phyloP scores from a whole-genome alignment of 1,139 yeast species.

The Debaryomyces fabryi region DNA sequence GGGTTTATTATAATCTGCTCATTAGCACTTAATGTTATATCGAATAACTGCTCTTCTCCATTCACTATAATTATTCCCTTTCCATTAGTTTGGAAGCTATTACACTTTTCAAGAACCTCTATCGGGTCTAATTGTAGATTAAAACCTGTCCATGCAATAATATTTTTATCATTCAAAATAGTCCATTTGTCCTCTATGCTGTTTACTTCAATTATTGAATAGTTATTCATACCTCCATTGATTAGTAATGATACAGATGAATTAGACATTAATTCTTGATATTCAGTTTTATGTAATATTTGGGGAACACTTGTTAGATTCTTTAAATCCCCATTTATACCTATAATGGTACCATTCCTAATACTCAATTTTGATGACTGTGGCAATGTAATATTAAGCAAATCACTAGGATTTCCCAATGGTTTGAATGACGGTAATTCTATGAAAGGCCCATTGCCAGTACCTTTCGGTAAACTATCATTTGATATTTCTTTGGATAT shows the following conservation, averaged over 20 bases:
- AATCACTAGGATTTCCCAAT: constrained; percentile 31
- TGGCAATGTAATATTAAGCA: constrained; percentile 41
- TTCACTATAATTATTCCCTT: constrained; percentile 41
- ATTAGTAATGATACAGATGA: constrained; percentile 33
- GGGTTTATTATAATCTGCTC: constrained; percentile 42
- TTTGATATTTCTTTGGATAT: constrained; percentile 17
- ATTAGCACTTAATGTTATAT: constrained; percentile 29
- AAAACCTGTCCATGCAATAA: constrained; percentile 52
- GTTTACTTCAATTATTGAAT: constrained; percentile 27
- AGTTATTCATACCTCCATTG: constrained; percentile 30
- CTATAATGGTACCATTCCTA: constrained; percentile 35
- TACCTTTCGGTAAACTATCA: constrained; percentile 23
- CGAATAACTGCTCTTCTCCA: constrained; percentile 37
- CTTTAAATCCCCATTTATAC: constrained; percentile 36
- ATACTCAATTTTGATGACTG: constrained; percentile 35
- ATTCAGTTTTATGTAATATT: constrained; percentile 21
- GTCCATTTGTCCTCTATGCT: constrained; percentile 34
- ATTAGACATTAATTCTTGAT: constrained; percentile 29
- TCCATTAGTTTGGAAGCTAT: constrained; percentile 31
- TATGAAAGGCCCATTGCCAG: constrained; percentile 46
- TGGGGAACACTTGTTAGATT: constrained; percentile 19
- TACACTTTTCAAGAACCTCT: constrained; percentile 20
- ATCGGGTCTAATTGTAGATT: constrained; percentile 28
- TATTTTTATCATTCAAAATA: constrained; percentile 30
- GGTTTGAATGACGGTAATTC: constrained; percentile 40